A percentile compares a stretch with the other conserved stretches of the same genome.
phyloP scores from a whole-genome alignment of 352 stramenopile genomes.

The Phytophthora cactorum region DNA sequence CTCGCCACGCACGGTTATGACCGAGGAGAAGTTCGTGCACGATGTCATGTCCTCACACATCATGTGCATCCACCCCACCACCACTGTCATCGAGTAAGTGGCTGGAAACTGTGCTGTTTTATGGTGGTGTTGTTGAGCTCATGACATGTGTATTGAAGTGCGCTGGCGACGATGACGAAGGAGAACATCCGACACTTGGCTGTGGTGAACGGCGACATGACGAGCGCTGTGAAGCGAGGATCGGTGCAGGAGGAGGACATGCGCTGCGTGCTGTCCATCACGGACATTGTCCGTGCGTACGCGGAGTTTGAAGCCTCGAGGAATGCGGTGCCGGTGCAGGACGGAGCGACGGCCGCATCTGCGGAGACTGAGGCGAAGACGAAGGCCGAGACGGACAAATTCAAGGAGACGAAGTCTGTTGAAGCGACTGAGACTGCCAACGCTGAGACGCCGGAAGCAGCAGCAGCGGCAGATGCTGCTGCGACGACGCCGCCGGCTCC shows the following conservation, averaged over 20 bases:
- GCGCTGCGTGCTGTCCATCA: constrained; percentile 87
- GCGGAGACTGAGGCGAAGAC: constrained; percentile 1
- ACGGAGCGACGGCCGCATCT: background rate
- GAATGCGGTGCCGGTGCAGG: constrained; percentile 29
- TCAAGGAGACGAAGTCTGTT: constrained; percentile 13
- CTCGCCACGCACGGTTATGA: constrained; percentile 53
- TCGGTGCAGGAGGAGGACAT: constrained; percentile 85
- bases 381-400: constrained; percentile 7
- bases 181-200: constrained; percentile 87
- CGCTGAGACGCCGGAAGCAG: constrained; percentile 13
- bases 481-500: constrained; percentile 17
- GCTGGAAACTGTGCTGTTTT: background rate
- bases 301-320: constrained; percentile 71
- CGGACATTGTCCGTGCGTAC: constrained; percentile 84
- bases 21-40: constrained; percentile 63
- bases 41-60: constrained; percentile 89
- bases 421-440: constrained; percentile 14
- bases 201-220: constrained; percentile 81
- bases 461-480: constrained; percentile 3
- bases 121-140: background rate
- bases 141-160: constrained; percentile 42
- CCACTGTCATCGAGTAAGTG: constrained; percentile 82
- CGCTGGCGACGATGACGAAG: constrained; percentile 87
- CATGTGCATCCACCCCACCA: constrained; percentile 84
- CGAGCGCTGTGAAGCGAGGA: constrained; percentile 71